Percentiles rank a stretch among this genome's conserved stretches.
Conservation (phyloP, 2,329 filamentous ascomycete species). For the Pyrenophora seminiperda region DNA sequence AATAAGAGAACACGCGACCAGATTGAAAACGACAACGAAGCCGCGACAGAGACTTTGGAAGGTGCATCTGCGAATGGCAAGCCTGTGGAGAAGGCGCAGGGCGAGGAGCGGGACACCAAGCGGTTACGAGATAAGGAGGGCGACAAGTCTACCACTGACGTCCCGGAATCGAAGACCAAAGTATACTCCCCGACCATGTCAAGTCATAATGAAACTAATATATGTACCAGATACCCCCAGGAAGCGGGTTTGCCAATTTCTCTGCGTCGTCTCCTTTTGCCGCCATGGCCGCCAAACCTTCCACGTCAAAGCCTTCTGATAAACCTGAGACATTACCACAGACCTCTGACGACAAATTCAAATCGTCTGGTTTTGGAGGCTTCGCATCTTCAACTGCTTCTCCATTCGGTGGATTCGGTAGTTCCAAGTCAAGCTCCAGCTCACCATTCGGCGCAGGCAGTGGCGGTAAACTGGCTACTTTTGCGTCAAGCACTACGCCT, state of each 20-base stretch:
- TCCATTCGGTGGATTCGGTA: slow-evolving; percentile 40
- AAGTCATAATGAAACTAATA: slow-evolving; percentile 14
- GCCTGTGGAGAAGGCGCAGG: slow-evolving; percentile 17
- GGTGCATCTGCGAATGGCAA: slow-evolving; percentile 23
- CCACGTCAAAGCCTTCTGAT: slow-evolving; percentile 30
- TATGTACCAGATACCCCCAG: slow-evolving; percentile 36
- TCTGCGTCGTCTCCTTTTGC: slow-evolving; percentile 57
- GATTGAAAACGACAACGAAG: slow-evolving; percentile 22
- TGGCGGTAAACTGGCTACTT: slow-evolving; percentile 35
- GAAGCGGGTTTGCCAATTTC: slow-evolving; percentile 53
- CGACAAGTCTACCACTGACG: slow-evolving; percentile 20
- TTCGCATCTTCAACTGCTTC: slow-evolving; percentile 48
- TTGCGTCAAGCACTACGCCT: slow-evolving; percentile 23
- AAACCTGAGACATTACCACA: slow-evolving; percentile 36
- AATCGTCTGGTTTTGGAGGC: slow-evolving; percentile 53
- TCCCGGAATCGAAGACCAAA: slow-evolving; percentile 31
- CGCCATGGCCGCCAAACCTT: slow-evolving; percentile 48
- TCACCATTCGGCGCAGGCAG: slow-evolving; percentile 47
- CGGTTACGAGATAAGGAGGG: slow-evolving; percentile 44
- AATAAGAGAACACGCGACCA: slow-evolving; percentile 54
- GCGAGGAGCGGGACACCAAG: slow-evolving; percentile 45
- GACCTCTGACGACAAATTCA: slow-evolving; percentile 58
- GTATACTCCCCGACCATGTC: slow-evolving; percentile 16
- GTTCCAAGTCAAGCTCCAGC: slow-evolving; percentile 19
- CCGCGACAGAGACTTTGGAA: slow-evolving; percentile 14